Evolutionary conservation across 805 yeast species (phyloP).

Genomic region (Ogataea pini): DNA sequence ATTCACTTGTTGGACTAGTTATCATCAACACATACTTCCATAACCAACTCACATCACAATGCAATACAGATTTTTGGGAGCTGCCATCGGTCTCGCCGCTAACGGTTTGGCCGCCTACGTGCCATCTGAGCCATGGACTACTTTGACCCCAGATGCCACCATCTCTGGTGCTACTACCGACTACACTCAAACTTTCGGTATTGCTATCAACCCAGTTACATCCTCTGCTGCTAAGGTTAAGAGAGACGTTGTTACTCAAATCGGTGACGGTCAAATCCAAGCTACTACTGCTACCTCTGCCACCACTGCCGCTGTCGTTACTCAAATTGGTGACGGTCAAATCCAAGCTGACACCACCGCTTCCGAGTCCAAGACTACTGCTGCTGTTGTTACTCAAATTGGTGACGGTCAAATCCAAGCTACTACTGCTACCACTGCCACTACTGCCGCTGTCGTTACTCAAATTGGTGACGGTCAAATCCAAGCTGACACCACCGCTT

Average conservation of each 20-base stretch:
- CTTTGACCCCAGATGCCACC: slow-evolving; percentile 63
- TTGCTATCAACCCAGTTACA: slow-evolving; percentile 58
- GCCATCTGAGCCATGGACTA: slow-evolving; percentile 69
- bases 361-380: slow-evolving; percentile 34
- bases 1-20: background rate
- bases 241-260: slow-evolving; percentile 42
- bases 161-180: slow-evolving; percentile 58
- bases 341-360: slow-evolving; percentile 44
- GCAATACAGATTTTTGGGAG: slow-evolving; percentile 44
- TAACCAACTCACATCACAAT: slow-evolving; percentile 23
- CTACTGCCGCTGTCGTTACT: slow-evolving; percentile 34
- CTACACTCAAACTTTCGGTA: slow-evolving; percentile 61
- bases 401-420: slow-evolving; percentile 53
- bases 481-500: slow-evolving; percentile 35
- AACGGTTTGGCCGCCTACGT: slow-evolving; percentile 59
- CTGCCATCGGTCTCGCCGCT: slow-evolving; percentile 45
- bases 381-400: slow-evolving; percentile 40
- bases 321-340: slow-evolving; percentile 50
- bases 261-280: slow-evolving; percentile 46
- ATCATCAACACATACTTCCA: background rate
- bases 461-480: slow-evolving; percentile 28
- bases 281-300: slow-evolving; percentile 30
- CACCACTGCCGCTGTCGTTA: slow-evolving; percentile 36
- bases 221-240: slow-evolving; percentile 34
- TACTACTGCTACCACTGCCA: slow-evolving; percentile 21